Conservation (phyloP, 495 filamentous ascomycete genomes). For the Massariosphaeria phaeospora region DNA sequence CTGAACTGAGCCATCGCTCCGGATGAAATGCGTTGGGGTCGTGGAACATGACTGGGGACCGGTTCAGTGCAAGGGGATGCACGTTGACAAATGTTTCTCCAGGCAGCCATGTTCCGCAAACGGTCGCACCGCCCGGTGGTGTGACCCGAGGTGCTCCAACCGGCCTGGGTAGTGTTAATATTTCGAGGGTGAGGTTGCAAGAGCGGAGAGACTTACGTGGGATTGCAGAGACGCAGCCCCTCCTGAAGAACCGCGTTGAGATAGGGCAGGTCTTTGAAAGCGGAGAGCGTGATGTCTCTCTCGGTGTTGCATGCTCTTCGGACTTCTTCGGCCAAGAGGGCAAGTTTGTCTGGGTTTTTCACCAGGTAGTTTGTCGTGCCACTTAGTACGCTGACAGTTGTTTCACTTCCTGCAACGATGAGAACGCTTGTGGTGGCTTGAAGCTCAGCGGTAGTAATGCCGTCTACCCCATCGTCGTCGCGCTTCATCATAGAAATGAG, state of each 20-base stretch:
- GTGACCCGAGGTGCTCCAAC: neutral
- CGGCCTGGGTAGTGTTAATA: no score
- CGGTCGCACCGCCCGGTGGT: slow-evolving; percentile 9
- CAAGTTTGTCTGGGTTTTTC: neutral
- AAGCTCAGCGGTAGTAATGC: slow-evolving; percentile 4
- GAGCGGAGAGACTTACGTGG: no score
- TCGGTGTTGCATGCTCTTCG: neutral
- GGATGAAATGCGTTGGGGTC: slow-evolving; percentile 35
- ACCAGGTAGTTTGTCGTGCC: slow-evolving; percentile 9
- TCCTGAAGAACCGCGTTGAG: slow-evolving; percentile 21
- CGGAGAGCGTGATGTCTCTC: slow-evolving; percentile 6
- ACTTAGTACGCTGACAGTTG: slow-evolving; percentile 13
- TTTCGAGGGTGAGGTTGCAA: no score
- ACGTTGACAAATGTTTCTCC: neutral
- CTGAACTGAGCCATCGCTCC: slow-evolving; percentile 33
- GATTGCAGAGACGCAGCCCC: slow-evolving; percentile 10
- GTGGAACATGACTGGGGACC: slow-evolving; percentile 7
- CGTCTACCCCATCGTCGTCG: slow-evolving; percentile 3
- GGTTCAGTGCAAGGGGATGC: neutral
- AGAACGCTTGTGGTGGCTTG: neutral
- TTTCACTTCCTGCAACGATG: slow-evolving; percentile 25
- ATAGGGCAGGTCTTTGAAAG: slow-evolving; percentile 17
- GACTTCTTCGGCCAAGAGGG: slow-evolving; percentile 5
- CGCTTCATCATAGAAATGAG: slow-evolving; percentile 40
- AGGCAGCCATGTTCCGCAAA: no score